Evolutionary conservation across 495 filamentous ascomycete genomes (phyloP).

Genomic region (Penicillium tannophilum): DNA sequence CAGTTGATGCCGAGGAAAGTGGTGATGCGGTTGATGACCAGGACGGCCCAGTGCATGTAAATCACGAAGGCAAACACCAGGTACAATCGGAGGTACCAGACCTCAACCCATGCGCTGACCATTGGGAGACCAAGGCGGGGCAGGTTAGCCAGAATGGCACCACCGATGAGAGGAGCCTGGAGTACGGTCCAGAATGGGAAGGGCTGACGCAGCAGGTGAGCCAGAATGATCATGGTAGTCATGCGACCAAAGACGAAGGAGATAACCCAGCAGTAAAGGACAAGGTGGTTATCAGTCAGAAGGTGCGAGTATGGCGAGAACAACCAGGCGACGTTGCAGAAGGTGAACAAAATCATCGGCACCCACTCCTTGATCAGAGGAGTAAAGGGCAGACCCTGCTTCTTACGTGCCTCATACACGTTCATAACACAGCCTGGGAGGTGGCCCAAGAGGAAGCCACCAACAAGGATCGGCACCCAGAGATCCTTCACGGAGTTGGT

Average conservation of each 20-base stretch:
- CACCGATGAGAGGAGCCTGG: constrained; percentile 79
- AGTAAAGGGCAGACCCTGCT: constrained; percentile 70
- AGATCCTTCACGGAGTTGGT: constrained; percentile 75
- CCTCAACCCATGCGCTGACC: constrained; percentile 61
- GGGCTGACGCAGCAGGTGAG: constrained; percentile 88
- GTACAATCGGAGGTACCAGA: constrained; percentile 80
- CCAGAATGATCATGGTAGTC: constrained; percentile 99
- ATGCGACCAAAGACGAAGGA: constrained; percentile 98
- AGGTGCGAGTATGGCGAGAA: constrained; percentile 83
- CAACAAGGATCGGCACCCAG: constrained; percentile 78
- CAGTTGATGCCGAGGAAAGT: constrained; percentile 90
- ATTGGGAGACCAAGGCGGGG: constrained; percentile 73
- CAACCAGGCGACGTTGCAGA: constrained; percentile 77
- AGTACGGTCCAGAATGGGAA: constrained; percentile 97
- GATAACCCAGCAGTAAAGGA: constrained; percentile 91
- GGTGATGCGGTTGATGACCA: constrained; percentile 92
- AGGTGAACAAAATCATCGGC: constrained; percentile 80
- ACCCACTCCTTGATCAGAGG: constrained; percentile 95
- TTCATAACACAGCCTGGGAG: constrained; percentile 80
- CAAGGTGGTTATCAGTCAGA: constrained; percentile 77
- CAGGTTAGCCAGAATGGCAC: constrained; percentile 80
- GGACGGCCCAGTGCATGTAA: constrained; percentile 89
- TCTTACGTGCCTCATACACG: constrained; percentile 73
- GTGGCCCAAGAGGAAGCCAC: constrained; percentile 75
- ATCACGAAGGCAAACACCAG: constrained; percentile 77